phyloP scores from a whole-genome alignment of 192 early-diverging fungal species.

The Coemansia sp. region DNA sequence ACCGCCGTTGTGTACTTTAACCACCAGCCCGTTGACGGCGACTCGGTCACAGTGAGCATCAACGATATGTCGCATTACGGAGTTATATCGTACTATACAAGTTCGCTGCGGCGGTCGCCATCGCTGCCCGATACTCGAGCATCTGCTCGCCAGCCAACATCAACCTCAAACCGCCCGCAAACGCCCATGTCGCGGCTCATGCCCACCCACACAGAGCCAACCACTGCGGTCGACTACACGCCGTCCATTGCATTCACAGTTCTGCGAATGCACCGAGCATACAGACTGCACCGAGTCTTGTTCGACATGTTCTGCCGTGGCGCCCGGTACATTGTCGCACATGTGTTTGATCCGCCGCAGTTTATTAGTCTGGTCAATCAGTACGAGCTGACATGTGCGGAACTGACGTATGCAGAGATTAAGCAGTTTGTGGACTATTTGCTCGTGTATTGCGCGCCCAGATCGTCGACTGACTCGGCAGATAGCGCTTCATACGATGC shows the following conservation, averaged over 20 bases:
- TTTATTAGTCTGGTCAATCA: conserved; percentile 14
- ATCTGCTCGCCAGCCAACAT: background rate
- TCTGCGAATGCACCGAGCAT: conserved; percentile 39
- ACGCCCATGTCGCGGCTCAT: conserved; percentile 1
- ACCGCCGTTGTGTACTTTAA: conserved; percentile 24
- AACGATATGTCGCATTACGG: conserved; percentile 20
- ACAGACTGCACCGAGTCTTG: conserved; percentile 27
- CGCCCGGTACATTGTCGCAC: conserved; percentile 32
- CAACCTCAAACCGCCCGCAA: conserved; percentile 3
- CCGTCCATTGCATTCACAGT: conserved; percentile 24
- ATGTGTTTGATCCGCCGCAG: conserved; percentile 16
- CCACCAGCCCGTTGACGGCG: conserved; percentile 1
- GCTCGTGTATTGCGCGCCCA: background rate
- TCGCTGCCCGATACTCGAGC: conserved; percentile 12
- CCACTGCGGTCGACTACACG: background rate
- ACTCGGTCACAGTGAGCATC: background rate
- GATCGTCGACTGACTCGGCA: background rate
- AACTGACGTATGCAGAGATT: conserved; percentile 33
- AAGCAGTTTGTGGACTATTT: conserved; percentile 17
- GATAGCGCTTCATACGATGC: background rate
- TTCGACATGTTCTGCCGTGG: conserved; percentile 43
- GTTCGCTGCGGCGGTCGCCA: conserved; percentile 21
- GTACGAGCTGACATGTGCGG: conserved; percentile 25
- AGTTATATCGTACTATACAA: conserved; percentile 20
- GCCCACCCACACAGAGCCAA: background rate